These are phyloP conservation scores for Cutaneotrichosporon sp. DNA, from an alignment of 1,284 basidiomycete species.

Conservation along the genomic window DNA sequence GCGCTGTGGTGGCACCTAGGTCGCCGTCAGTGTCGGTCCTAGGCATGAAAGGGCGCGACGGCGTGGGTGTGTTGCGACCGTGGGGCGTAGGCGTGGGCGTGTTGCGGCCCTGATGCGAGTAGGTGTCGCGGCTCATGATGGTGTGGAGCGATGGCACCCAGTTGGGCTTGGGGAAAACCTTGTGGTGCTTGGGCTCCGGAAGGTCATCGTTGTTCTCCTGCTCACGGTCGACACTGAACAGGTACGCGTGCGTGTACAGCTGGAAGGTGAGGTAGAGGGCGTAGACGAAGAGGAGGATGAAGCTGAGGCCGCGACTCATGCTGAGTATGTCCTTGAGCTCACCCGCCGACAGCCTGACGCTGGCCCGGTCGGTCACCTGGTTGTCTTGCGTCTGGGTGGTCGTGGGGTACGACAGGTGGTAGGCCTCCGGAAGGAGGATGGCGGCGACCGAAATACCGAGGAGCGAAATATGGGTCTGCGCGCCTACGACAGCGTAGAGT, in stretches of 20 bases:
- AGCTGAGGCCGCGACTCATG: conserved; percentile 57
- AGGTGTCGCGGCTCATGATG: conserved; percentile 19
- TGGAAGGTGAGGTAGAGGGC: conserved; percentile 50
- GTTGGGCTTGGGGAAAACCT: conserved; percentile 49
- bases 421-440: conserved; percentile 71
- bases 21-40: conserved; percentile 14
- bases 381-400: conserved; percentile 25
- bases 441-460: conserved; percentile 69
- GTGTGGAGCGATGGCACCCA: conserved; percentile 46
- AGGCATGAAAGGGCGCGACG: not conserved
- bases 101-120: not conserved
- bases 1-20: not conserved
- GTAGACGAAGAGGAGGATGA: conserved; percentile 63
- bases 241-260: conserved; percentile 63
- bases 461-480: conserved; percentile 77
- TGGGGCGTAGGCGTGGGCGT: not conserved
- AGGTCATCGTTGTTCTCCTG: conserved; percentile 34
- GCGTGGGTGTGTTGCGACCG: conserved; percentile 1
- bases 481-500: conserved; percentile 64
- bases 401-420: conserved; percentile 56
- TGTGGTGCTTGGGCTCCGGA: conserved; percentile 41
- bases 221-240: conserved; percentile 55
- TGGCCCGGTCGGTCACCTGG: conserved; percentile 5
- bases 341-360: conserved; percentile 12
- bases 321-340: conserved; percentile 50